A percentile compares a stretch with the other conserved stretches of the same genome.
Conservation (phyloP, 2,329 filamentous ascomycete species). For the Diatrype stigma region DNA sequence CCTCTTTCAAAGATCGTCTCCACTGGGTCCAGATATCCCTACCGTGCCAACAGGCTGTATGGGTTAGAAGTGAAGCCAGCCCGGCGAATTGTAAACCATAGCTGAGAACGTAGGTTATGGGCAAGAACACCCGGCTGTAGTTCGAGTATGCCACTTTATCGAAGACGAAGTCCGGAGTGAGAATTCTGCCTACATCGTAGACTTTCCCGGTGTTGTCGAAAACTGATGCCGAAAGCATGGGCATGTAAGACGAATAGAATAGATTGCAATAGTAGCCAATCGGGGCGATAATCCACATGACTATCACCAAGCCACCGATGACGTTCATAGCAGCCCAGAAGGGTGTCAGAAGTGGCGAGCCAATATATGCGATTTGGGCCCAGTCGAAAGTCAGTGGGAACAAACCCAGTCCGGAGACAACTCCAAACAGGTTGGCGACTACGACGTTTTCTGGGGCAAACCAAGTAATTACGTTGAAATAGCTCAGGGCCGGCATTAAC, state of each 20-base stretch:
- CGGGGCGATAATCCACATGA: conserved; percentile 82
- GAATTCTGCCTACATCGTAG: conserved; percentile 77
- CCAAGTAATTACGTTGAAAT: conserved; percentile 88
- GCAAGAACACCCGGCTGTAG: conserved; percentile 82
- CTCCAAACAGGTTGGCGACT: conserved; percentile 79
- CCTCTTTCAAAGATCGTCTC: conserved; percentile 64
- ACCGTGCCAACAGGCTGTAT: conserved; percentile 82
- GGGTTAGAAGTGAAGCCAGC: conserved; percentile 72
- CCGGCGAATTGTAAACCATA: conserved; percentile 85
- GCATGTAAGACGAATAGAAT: conserved; percentile 80
- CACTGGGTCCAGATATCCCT: conserved; percentile 77
- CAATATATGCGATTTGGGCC: conserved; percentile 86
- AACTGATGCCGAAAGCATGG: conserved; percentile 77
- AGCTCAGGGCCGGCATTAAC: conserved; percentile 78
- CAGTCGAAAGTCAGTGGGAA: conserved; percentile 89
- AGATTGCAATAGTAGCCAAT: conserved; percentile 77
- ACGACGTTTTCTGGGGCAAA: conserved; percentile 84
- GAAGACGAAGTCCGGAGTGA: conserved; percentile 74
- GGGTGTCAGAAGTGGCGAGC: conserved; percentile 76
- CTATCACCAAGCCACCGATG: conserved; percentile 70
- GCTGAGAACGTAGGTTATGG: conserved; percentile 82
- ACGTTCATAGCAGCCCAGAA: conserved; percentile 88
- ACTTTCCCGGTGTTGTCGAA: conserved; percentile 79
- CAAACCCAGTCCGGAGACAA: conserved; percentile 76
- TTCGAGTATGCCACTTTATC: conserved; percentile 69